These are phyloP conservation scores for Mollisiaceae sp. DNA, from an alignment of 2,329 filamentous ascomycete genomes.

Conservation along the genomic window DNA sequence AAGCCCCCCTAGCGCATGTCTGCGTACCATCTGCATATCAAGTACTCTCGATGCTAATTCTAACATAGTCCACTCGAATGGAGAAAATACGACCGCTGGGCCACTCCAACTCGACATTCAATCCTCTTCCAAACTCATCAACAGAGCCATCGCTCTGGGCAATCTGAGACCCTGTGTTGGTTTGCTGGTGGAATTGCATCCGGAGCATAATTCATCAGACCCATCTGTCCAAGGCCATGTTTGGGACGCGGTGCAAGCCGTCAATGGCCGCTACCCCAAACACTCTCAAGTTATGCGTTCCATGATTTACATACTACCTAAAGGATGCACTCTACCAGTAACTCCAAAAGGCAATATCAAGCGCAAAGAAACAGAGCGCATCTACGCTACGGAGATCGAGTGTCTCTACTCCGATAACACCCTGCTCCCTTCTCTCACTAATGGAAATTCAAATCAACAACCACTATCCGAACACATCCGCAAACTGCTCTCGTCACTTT, in stretches of 20 bases:
- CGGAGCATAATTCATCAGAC: constrained; percentile 28
- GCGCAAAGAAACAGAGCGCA: constrained; percentile 39
- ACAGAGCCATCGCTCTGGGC: constrained; percentile 37
- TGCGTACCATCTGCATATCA: too few species aligned
- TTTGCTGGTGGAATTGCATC: constrained; percentile 38
- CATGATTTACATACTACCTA: constrained; percentile 39
- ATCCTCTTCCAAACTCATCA: constrained; percentile 34
- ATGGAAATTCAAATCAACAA: constrained; percentile 7
- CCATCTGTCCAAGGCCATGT: constrained; percentile 18
- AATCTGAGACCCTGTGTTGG: constrained; percentile 37
- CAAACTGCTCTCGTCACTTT: constrained; percentile 28
- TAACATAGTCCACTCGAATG: constrained; percentile 37
- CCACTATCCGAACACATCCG: constrained; percentile 33
- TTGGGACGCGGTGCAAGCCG: constrained; percentile 33
- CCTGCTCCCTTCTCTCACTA: background rate
- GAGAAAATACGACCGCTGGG: constrained; percentile 42
- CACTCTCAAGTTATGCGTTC: constrained; percentile 36
- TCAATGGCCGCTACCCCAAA: constrained; percentile 34
- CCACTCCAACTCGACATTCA: constrained; percentile 40
- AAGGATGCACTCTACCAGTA: constrained; percentile 37
- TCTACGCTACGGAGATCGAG: constrained; percentile 37
- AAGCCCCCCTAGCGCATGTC: background rate
- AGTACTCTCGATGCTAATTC: background rate
- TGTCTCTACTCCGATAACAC: constrained; percentile 28
- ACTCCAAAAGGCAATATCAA: constrained; percentile 44